Conservation (phyloP, 1,139 yeast genomes). For the Schwanniomyces etchellsii region DNA sequence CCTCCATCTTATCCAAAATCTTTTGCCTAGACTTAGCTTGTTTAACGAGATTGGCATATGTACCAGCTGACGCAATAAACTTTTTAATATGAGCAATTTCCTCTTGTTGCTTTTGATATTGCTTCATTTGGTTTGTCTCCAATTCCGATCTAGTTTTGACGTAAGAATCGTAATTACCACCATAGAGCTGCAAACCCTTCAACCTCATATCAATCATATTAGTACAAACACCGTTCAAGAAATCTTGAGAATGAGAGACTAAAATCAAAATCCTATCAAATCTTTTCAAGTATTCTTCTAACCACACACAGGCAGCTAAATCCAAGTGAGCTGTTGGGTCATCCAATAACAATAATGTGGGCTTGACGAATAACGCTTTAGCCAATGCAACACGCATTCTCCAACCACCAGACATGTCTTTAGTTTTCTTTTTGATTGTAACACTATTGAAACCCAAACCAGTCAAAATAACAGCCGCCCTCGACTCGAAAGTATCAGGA, state of each 20-base stretch:
- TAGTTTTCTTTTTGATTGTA: constrained; percentile 81
- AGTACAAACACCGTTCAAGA: constrained; percentile 97
- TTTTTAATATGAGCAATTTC: constrained; percentile 97
- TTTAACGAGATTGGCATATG: constrained; percentile 96
- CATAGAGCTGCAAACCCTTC: constrained; percentile 65
- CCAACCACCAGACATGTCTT: constrained; percentile 99
- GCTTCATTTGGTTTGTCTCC: constrained; percentile 98
- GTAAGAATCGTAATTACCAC: constrained; percentile 99
- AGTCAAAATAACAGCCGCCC: constrained; percentile 92
- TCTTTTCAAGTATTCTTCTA: constrained; percentile 94
- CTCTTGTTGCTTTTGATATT: constrained; percentile 94
- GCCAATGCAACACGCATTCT: constrained; percentile 89
- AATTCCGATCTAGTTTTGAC: constrained; percentile 88
- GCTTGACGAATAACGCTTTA: constrained; percentile 83
- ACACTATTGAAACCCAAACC: constrained; percentile 93
- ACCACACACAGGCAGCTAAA: constrained; percentile 99
- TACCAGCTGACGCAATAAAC: constrained; percentile 99
- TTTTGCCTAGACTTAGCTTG: constrained; percentile 99
- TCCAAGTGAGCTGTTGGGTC: constrained; percentile 99
- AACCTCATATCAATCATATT: constrained; percentile 97
- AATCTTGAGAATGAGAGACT: constrained; percentile 98
- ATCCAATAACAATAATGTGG: constrained; percentile 80
- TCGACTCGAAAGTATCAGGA: constrained; percentile 89
- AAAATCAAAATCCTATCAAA: constrained; percentile 90
- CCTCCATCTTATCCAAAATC: constrained; percentile 99